Evolutionary conservation across 768 basidiomycete genomes (phyloP).

Genomic region (Russula earlei): DNA sequence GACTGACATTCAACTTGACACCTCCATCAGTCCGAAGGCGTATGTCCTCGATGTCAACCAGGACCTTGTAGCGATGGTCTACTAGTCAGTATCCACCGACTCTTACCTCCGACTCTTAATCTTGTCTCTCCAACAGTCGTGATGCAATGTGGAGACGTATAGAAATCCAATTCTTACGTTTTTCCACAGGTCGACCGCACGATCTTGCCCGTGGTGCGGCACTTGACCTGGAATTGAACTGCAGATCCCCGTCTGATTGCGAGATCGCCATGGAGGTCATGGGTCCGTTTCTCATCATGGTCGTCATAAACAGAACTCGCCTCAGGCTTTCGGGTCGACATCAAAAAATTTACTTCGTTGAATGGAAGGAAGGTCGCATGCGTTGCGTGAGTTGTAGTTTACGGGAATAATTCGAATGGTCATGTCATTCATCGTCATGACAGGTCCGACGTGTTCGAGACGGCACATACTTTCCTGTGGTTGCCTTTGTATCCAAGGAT

Average conservation of each 20-base stretch:
- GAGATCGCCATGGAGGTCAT: conserved; percentile 12
- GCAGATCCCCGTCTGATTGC: conserved; percentile 7
- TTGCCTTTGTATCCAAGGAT: conserved; percentile 11
- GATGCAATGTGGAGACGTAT: conserved; percentile 5
- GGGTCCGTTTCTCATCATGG: conserved; percentile 5
- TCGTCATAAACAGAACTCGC: conserved; percentile 8
- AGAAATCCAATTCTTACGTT: conserved; percentile 1
- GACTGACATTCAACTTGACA: conserved; percentile 10
- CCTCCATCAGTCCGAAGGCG: conserved; percentile 8
- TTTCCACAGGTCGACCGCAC: conserved; percentile 6
- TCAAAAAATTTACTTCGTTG: conserved; percentile 5
- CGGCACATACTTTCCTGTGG: conserved; percentile 9
- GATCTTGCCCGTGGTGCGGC: neutral
- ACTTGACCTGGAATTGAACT: conserved; percentile 3
- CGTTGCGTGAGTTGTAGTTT: conserved; percentile 6
- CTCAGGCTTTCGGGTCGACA: conserved; percentile 2
- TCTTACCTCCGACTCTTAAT: neutral
- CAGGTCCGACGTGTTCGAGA: conserved; percentile 10
- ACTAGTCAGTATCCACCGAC: neutral
- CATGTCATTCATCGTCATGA: neutral
- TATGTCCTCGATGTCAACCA: conserved; percentile 14
- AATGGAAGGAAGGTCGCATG: conserved; percentile 6
- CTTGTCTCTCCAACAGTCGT: neutral
- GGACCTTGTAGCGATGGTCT: conserved; percentile 8
- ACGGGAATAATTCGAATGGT: neutral